Conservation (phyloP, 2,329 filamentous ascomycete genomes). For the Hypomyces rosellus region DNA sequence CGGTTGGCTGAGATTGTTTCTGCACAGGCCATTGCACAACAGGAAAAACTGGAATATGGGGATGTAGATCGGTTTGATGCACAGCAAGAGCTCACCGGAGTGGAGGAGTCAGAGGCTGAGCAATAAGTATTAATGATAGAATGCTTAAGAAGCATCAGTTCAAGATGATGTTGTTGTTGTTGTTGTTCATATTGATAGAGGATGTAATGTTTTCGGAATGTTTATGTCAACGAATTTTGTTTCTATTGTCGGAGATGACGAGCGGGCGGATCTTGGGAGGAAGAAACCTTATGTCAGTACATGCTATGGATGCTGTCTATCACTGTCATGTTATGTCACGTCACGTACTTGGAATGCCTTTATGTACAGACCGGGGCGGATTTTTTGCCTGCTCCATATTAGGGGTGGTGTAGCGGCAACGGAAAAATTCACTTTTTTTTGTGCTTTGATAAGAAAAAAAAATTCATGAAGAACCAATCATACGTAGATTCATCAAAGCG, state of each 20-base stretch:
- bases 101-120: conserved; percentile 38
- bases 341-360: not conserved
- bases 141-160: conserved; percentile 12
- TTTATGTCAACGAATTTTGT: conserved; percentile 19
- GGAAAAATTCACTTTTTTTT: not conserved
- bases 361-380: not conserved
- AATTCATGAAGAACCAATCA: not conserved
- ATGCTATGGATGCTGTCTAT: not conserved
- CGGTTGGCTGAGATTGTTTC: conserved; percentile 97
- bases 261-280: not conserved
- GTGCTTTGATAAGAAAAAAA: not conserved
- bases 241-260: conserved; percentile 15
- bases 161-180: conserved; percentile 12
- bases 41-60: conserved; percentile 69
- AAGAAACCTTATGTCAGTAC: not conserved
- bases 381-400: not conserved
- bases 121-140: conserved; percentile 4
- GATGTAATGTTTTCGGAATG: conserved; percentile 22
- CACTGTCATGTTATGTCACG: not conserved
- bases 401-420: not conserved
- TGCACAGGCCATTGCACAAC: conserved; percentile 90
- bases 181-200: conserved; percentile 22
- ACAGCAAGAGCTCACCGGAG: conserved; percentile 44
- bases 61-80: conserved; percentile 40
- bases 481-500: not conserved